Evolutionary conservation across 305 asterid species (phyloP).

Genomic region (Fraxinus baroniana): DNA sequence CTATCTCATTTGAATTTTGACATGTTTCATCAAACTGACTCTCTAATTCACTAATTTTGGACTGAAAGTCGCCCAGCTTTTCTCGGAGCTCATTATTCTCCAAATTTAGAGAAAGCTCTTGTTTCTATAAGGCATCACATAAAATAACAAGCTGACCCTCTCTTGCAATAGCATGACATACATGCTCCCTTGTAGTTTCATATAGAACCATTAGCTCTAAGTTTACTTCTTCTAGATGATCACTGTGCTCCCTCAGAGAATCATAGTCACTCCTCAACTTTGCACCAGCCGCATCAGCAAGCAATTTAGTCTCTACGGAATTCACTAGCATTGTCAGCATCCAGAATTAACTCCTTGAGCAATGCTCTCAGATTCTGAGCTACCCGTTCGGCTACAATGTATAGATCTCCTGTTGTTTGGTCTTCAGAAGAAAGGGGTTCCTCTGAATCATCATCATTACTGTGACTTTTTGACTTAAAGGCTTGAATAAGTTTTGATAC

Average conservation of each 20-base stretch:
- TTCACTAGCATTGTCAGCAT: constrained; percentile 51
- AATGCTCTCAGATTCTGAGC: constrained; percentile 38
- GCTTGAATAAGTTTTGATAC: constrained; percentile 85
- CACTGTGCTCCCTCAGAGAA: constrained; percentile 46
- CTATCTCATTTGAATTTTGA: constrained; percentile 52
- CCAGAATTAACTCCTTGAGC: constrained; percentile 49
- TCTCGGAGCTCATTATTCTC: constrained; percentile 58
- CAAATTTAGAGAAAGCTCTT: constrained; percentile 46
- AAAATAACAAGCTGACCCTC: constrained; percentile 54
- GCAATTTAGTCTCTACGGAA: constrained; percentile 42
- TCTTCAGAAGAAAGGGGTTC: constrained; percentile 39
- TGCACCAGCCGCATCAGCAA: constrained; percentile 38
- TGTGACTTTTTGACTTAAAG: constrained; percentile 60
- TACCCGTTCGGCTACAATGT: constrained; percentile 42
- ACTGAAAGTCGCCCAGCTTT: constrained; percentile 45
- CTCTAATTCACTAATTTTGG: constrained; percentile 50
- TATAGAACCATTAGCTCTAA: constrained; percentile 70
- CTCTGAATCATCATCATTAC: constrained; percentile 55
- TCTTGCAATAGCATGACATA: constrained; percentile 37
- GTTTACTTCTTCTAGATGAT: constrained; percentile 59
- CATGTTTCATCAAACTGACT: constrained; percentile 49
- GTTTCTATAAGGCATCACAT: constrained; percentile 53
- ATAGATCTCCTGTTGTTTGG: constrained; percentile 45
- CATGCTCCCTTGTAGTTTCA: constrained; percentile 60
- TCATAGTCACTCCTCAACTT: constrained; percentile 40